Conservation (phyloP, 2,329 filamentous ascomycete species). For the Sphaerulina musiva region DNA sequence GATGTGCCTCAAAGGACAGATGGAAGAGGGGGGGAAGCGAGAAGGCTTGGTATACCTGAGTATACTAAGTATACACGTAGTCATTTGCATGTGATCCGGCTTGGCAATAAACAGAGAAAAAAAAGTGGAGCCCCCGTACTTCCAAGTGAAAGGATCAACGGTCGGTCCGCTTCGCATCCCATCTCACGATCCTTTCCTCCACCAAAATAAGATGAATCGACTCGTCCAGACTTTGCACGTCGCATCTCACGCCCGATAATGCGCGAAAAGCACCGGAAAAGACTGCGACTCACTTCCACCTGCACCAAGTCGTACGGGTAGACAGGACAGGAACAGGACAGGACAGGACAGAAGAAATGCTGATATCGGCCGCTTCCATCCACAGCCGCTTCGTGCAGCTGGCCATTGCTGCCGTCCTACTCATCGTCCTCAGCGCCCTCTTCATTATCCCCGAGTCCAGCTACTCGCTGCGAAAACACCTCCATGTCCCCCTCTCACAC, state of each 20-base stretch:
- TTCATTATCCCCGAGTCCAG: conserved; percentile 20
- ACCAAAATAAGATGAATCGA: neutral
- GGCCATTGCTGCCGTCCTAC: conserved; percentile 21
- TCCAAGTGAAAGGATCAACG: no score
- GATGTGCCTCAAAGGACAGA: no score
- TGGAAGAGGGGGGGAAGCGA: no score
- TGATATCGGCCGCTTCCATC: conserved; percentile 27
- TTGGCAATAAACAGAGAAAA: no score
- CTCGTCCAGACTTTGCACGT: neutral
- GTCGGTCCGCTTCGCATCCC: no score
- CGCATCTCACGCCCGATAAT: neutral
- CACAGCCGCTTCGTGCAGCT: conserved; percentile 31
- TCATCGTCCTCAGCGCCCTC: conserved; percentile 20
- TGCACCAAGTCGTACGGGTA: neutral
- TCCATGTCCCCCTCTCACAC: conserved; percentile 16
- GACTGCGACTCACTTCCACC: neutral
- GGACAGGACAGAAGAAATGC: conserved; percentile 9
- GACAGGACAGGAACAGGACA: neutral
- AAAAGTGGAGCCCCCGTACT: no score
- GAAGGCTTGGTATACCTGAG: no score
- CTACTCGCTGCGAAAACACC: conserved; percentile 15
- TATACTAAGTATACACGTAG: no score
- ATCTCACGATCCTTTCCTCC: neutral
- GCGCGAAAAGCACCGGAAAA: neutral
- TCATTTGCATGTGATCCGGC: no score